Evolutionary conservation across 116 monocot genomes (phyloP), one percentile per base, ranked within the genome.

Genomic region (Dioscorea cayenensis): DNA sequence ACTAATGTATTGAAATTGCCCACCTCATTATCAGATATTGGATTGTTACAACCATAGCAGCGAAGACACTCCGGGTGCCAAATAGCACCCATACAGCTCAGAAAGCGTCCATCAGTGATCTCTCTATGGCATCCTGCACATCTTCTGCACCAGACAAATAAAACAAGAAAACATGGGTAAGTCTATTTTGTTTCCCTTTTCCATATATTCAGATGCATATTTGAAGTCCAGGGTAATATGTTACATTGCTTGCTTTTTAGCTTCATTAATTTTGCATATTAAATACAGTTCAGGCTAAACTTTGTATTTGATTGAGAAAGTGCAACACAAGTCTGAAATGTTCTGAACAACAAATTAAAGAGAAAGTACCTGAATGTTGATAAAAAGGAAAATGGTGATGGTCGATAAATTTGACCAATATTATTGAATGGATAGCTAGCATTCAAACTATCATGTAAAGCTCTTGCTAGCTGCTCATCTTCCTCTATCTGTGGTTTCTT

Each of bases 1-100:
- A 12, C 12, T 12, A 43, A 43, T 43, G 43, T 55, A 55, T 55
- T 55, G 16, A n/a, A 55, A 55, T 72, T 58, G 14, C 67, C 71
- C 63, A 92, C 95, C 90, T 92, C 92, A 68, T 77, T 52, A 70
- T 92, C 88, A 69, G 87, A 82, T 73, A 96, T 92, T 20, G 92
- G 90, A 64, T 70, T 68, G 35, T 86, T 63, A 60, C 96, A 96
- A 28, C 86, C 84, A 90, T 83, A 77, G 73, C 97, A 93, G 19
- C 82, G 52, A 37, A 97, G 86, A 71, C 97, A 97, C 12, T 86
- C 86, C 36, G 88, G 97, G 61, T 92, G 97, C 97, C 97, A 90
- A 72, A 90, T 38, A 68, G 84, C 76, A 75, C 80, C 88, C 84
- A 90, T 86, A 73, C 86, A 90, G 64, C 85, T 97, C 18, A 97